A percentile compares a stretch with the other conserved stretches of the same genome.
These are phyloP conservation scores for Fusarium zealandicum DNA, from an alignment of 2,329 filamentous ascomycete species.

Conservation along the genomic window DNA sequence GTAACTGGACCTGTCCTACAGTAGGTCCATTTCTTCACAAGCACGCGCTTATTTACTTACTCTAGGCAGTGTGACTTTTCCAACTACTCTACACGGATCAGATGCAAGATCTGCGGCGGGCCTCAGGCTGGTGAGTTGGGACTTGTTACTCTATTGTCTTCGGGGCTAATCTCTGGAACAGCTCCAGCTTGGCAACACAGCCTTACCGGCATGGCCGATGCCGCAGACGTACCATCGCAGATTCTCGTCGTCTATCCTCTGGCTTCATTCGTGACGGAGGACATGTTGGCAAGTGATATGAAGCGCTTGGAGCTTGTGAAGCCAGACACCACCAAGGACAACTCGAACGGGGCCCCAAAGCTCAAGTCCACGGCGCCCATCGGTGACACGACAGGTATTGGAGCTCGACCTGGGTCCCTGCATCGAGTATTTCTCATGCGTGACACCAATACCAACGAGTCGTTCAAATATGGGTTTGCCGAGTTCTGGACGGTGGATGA, in stretches of 20 bases:
- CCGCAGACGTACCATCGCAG: slow-evolving; percentile 68
- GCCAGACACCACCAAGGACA: slow-evolving; percentile 54
- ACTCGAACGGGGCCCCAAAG: slow-evolving; percentile 57
- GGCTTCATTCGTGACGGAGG: slow-evolving; percentile 73
- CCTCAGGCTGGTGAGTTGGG: slow-evolving; percentile 42
- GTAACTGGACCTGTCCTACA: slow-evolving; percentile 48
- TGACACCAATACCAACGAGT: slow-evolving; percentile 73
- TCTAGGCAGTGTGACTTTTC: slow-evolving; percentile 48
- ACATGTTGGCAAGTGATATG: slow-evolving; percentile 74
- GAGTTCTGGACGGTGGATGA: slow-evolving; percentile 82
- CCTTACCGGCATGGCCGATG: slow-evolving; percentile 58
- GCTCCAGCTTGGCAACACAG: slow-evolving; percentile 45
- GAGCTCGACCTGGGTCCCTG: slow-evolving; percentile 76
- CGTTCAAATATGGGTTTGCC: slow-evolving; percentile 83
- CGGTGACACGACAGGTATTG: slow-evolving; percentile 65
- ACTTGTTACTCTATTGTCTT: neutral
- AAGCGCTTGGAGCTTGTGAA: slow-evolving; percentile 74
- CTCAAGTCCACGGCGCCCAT: slow-evolving; percentile 66
- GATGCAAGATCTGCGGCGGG: slow-evolving; percentile 50
- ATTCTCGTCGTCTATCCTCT: slow-evolving; percentile 79
- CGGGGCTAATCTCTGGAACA: slow-evolving; percentile 13
- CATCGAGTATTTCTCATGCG: slow-evolving; percentile 79
- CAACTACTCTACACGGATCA: slow-evolving; percentile 49
- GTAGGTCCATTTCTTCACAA: slow-evolving; percentile 35
- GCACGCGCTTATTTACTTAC: slow-evolving; percentile 24